Evolutionary conservation across 495 filamentous ascomycete species (phyloP).

Genomic region (Aspergillus egyptiacus): DNA sequence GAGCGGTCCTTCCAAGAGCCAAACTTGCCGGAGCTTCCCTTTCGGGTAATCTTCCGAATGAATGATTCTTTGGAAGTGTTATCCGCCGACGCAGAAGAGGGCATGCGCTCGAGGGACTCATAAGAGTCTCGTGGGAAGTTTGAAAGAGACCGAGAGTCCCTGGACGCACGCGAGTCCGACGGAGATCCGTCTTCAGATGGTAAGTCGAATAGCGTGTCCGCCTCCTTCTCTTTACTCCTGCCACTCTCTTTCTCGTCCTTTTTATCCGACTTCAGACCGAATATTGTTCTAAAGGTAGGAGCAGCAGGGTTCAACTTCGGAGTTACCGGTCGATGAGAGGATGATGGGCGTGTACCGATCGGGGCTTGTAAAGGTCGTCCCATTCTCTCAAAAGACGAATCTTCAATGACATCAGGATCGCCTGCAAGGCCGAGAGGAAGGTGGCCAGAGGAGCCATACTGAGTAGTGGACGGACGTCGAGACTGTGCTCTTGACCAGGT

Average conservation of each 20-base stretch:
- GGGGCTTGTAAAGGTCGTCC: slow-evolving; percentile 47
- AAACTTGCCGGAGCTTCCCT: slow-evolving; percentile 76
- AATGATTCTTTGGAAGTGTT: slow-evolving; percentile 56
- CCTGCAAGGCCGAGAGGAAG: slow-evolving; percentile 44
- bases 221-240: slow-evolving; percentile 27
- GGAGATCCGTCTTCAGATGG: slow-evolving; percentile 51
- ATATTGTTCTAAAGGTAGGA: slow-evolving; percentile 52
- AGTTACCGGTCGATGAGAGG: slow-evolving; percentile 49
- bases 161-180: slow-evolving; percentile 56
- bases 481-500: slow-evolving; percentile 54
- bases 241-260: slow-evolving; percentile 29
- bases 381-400: slow-evolving; percentile 37
- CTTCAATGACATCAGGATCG: slow-evolving; percentile 43
- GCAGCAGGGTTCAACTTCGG: slow-evolving; percentile 58
- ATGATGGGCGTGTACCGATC: slow-evolving; percentile 49
- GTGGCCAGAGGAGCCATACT: slow-evolving; percentile 52
- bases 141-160: slow-evolving; percentile 53
- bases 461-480: slow-evolving; percentile 49
- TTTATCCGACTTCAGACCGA: slow-evolving; percentile 38
- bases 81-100: slow-evolving; percentile 62
- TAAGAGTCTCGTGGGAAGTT: slow-evolving; percentile 65
- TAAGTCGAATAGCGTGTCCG: slow-evolving; percentile 34
- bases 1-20: slow-evolving; percentile 65
- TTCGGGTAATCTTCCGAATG: slow-evolving; percentile 68
- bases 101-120: slow-evolving; percentile 66